phyloP scores from a whole-genome alignment of 306 rosid species.

The Acacia melanoxylon region DNA sequence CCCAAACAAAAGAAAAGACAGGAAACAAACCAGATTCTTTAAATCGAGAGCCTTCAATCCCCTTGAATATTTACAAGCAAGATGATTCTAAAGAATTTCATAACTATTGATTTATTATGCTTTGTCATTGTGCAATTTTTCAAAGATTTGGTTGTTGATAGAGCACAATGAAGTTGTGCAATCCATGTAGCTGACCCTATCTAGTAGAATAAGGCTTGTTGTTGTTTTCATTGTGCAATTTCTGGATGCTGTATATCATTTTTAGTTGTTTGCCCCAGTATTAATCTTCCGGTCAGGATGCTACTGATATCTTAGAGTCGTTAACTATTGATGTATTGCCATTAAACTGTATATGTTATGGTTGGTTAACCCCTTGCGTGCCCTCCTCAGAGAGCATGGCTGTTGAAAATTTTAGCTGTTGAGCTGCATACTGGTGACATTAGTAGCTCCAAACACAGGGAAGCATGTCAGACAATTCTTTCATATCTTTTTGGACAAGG shows the following conservation, averaged over 20 bases:
- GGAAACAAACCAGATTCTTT: neutral
- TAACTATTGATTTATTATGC: neutral
- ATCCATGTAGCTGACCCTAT: too few relatives aligned
- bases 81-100: neutral
- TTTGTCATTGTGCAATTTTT: conserved; percentile 1
- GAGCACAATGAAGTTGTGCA: too few relatives aligned
- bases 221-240: neutral
- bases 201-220: too few relatives aligned
- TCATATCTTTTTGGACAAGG: conserved; percentile 72
- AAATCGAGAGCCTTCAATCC: neutral
- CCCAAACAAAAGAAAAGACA: neutral
- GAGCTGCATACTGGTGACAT: conserved; percentile 87
- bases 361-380: conserved; percentile 25
- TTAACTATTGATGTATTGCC: neutral
- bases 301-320: neutral
- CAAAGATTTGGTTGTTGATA: too few relatives aligned
- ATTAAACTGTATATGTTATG: conserved; percentile 10
- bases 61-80: neutral
- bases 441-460: conserved; percentile 67
- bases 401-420: conserved; percentile 77
- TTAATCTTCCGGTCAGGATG: conserved; percentile 1
- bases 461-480: conserved; percentile 72
- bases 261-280: neutral
- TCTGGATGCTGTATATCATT: neutral
- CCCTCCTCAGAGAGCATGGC: conserved; percentile 84